phyloP scores from a whole-genome alignment of 2,329 filamentous ascomycete species.

The Calonectria hongkongensis region DNA sequence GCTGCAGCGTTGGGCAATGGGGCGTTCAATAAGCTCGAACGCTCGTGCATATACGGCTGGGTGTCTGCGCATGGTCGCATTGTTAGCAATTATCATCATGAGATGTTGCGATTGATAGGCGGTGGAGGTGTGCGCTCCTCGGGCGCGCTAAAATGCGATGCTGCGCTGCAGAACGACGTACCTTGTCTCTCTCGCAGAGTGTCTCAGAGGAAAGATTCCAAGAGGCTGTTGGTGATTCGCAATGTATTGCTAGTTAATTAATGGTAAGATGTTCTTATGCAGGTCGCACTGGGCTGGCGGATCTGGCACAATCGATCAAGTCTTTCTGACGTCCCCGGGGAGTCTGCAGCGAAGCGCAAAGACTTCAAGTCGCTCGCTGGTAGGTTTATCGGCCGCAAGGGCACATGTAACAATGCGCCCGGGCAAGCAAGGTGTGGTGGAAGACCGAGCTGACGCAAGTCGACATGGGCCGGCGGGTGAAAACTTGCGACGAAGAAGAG shows the following conservation, averaged over 20 bases:
- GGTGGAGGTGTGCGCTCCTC: background rate
- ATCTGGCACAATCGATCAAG: conserved; percentile 56
- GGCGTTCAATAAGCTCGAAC: conserved; percentile 38
- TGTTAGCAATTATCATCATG: conserved; percentile 14
- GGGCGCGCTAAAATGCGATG: background rate
- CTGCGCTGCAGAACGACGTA: background rate
- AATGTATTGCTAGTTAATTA: conserved; percentile 7
- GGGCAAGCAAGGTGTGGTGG: conserved; percentile 42
- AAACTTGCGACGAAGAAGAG: background rate
- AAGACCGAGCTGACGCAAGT: conserved; percentile 41
- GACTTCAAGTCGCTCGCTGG: conserved; percentile 79
- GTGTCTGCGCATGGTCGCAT: conserved; percentile 9
- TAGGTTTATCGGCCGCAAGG: conserved; percentile 62
- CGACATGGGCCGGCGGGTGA: conserved; percentile 46
- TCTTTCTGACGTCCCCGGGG: conserved; percentile 73
- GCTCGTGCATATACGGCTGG: conserved; percentile 43
- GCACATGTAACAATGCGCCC: conserved; percentile 67
- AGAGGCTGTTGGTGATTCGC: conserved; percentile 5
- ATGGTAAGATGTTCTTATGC: conserved; percentile 16
- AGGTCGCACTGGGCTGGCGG: background rate
- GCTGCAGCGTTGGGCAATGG: conserved; percentile 20
- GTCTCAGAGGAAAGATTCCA: background rate
- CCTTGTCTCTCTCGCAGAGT: background rate
- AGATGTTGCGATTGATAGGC: conserved; percentile 4
- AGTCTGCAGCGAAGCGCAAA: conserved; percentile 76